Percentiles rank a stretch among this genome's conserved stretches.
phyloP scores from a whole-genome alignment of 352 stramenopile genomes.

The Elongisporangium prolatum region DNA sequence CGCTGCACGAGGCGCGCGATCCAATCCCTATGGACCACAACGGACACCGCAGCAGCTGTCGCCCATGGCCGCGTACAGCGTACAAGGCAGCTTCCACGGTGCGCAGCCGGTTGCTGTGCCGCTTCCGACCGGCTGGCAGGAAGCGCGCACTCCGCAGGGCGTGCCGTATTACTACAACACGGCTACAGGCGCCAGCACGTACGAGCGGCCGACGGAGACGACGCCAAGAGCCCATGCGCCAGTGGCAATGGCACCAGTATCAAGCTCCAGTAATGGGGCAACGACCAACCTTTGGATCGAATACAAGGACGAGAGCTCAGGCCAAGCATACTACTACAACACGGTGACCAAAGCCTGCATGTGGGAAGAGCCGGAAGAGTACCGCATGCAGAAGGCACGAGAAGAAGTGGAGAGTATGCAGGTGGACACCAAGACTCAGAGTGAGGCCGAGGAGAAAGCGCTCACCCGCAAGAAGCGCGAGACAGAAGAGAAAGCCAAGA shows the following conservation, averaged over 20 bases:
- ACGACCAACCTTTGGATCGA: slow-evolving; percentile 42
- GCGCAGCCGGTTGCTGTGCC: neutral
- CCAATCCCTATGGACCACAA: neutral
- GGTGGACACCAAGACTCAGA: slow-evolving; percentile 19
- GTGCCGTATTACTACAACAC: slow-evolving; percentile 62
- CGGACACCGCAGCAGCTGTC: neutral
- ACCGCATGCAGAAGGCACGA: slow-evolving; percentile 65
- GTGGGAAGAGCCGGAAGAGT: slow-evolving; percentile 80
- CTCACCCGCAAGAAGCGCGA: slow-evolving; percentile 34
- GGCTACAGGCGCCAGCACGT: slow-evolving; percentile 53
- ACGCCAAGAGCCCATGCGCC: neutral
- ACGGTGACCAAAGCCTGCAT: slow-evolving; percentile 63
- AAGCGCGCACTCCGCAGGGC: slow-evolving; percentile 49
- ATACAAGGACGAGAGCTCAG: slow-evolving; percentile 70
- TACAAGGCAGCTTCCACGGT: neutral
- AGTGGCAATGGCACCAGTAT: neutral
- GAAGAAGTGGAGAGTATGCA: slow-evolving; percentile 71
- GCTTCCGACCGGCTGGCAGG: slow-evolving; percentile 56
- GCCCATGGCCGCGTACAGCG: neutral
- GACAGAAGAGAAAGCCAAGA: slow-evolving; percentile 30
- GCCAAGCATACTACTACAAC: slow-evolving; percentile 81
- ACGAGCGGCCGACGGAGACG: slow-evolving; percentile 29
- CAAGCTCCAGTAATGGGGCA: slow-evolving; percentile 5
- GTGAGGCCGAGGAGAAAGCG: slow-evolving; percentile 5
- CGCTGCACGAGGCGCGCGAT: neutral